Conservation (phyloP, 805 yeast genomes). For the Debaryomyces castellii region DNA sequence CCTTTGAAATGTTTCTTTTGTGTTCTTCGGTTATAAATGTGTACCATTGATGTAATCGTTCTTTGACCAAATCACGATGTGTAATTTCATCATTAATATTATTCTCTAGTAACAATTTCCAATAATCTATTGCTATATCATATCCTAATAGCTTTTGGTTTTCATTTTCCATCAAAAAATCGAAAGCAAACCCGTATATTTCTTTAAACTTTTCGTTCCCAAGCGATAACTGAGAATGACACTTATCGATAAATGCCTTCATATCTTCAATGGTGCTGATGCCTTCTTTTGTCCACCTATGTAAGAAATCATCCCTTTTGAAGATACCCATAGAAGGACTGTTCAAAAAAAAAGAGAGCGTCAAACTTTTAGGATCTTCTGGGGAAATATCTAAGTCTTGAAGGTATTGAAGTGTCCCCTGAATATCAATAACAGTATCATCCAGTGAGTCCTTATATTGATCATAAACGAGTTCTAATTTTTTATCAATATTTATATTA, state of each 20-base stretch:
- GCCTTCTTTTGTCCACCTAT: constrained; percentile 52
- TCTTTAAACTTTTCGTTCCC: constrained; percentile 47
- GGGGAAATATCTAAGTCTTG: constrained; percentile 67
- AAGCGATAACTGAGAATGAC: constrained; percentile 11
- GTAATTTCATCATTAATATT: constrained; percentile 8
- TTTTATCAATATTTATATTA: constrained; percentile 9
- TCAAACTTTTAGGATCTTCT: constrained; percentile 71
- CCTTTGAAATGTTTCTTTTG: constrained; percentile 57
- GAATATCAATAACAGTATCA: constrained; percentile 57
- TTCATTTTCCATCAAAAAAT: constrained; percentile 59
- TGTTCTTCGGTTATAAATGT: constrained; percentile 46
- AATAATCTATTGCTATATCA: constrained; percentile 71
- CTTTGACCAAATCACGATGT: constrained; percentile 15
- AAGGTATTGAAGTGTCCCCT: constrained; percentile 72
- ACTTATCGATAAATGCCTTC: constrained; percentile 28
- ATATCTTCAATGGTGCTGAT: constrained; percentile 42
- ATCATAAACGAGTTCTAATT: constrained; percentile 32
- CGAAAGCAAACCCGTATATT: constrained; percentile 73
- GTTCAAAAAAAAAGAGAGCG: constrained; percentile 66
- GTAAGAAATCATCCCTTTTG: constrained; percentile 46
- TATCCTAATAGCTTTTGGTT: constrained; percentile 51
- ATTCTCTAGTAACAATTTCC: constrained; percentile 62
- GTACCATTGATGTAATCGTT: constrained; percentile 55
- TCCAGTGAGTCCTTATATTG: constrained; percentile 28
- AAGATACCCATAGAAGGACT: constrained; percentile 70